Conservation (phyloP, 331 rosid genomes). For the Malus hybrid region DNA sequence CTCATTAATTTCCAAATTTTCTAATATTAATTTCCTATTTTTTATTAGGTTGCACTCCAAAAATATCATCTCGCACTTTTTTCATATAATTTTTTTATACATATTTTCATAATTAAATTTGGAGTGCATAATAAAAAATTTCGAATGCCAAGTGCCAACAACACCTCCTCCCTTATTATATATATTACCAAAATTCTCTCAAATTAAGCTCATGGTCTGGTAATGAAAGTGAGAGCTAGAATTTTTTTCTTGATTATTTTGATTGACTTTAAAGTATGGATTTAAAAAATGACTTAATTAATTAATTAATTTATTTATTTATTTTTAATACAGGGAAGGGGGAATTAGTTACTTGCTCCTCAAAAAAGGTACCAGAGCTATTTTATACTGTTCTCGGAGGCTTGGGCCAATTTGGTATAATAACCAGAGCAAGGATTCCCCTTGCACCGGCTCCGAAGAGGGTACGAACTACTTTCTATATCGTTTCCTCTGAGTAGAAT, state of each 20-base stretch:
- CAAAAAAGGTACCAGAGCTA: slow-evolving; percentile 15
- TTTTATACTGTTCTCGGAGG: slow-evolving; percentile 39
- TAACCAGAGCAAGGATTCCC: slow-evolving; percentile 41
- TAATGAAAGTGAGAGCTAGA: neutral
- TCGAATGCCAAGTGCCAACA: too few species aligned
- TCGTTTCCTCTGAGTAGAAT: neutral
- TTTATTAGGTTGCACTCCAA: neutral
- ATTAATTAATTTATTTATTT: neutral
- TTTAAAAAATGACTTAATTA: neutral
- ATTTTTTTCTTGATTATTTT: too few species aligned
- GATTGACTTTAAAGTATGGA: neutral
- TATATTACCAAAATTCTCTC: neutral
- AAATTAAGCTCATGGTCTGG: neutral
- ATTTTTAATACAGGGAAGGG: slow-evolving; percentile 28
- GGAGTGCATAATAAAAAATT: too few species aligned
- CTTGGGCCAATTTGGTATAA: slow-evolving; percentile 35
- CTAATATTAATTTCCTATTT: neutral
- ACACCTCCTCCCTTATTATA: too few species aligned
- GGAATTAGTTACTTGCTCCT: slow-evolving; percentile 28
- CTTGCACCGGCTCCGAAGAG: slow-evolving; percentile 19
- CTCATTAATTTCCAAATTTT: neutral
- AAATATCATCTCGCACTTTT: too few species aligned
- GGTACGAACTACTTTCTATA: slow-evolving; percentile 7
- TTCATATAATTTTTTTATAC: too few species aligned
- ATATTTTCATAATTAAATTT: too few species aligned